phyloP scores from a whole-genome alignment of 2,329 filamentous ascomycete species.

The Alternaria triticimaculans region DNA sequence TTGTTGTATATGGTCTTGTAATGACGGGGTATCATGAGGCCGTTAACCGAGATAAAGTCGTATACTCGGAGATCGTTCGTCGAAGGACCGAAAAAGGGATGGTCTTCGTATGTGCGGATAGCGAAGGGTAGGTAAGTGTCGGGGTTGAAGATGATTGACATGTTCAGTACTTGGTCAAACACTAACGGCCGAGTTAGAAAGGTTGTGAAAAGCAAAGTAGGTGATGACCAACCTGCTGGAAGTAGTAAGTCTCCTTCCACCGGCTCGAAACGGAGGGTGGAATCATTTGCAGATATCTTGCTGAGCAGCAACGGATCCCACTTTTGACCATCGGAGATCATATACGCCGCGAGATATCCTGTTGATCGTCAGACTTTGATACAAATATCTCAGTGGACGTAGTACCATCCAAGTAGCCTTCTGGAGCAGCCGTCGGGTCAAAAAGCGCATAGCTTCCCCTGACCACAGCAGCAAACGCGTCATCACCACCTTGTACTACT shows the following conservation, averaged over 20 bases:
- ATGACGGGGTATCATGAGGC: neutral
- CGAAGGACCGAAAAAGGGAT: neutral
- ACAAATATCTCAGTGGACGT: neutral
- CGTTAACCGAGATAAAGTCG: neutral
- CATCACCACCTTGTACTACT: neutral
- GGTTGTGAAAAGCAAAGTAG: neutral
- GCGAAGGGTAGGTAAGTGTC: slow-evolving; percentile 1
- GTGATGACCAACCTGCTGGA: neutral
- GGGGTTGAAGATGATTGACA: slow-evolving; percentile 1
- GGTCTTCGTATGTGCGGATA: slow-evolving; percentile 2
- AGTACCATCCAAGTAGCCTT: neutral
- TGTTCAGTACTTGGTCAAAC: neutral
- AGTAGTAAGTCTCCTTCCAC: neutral
- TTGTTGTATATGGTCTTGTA: neutral
- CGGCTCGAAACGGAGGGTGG: neutral
- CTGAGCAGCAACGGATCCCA: neutral
- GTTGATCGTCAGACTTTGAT: neutral
- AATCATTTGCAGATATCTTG: neutral
- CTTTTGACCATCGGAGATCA: neutral
- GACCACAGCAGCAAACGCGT: neutral
- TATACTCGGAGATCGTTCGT: slow-evolving; percentile 1
- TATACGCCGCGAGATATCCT: neutral
- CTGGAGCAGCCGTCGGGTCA: neutral
- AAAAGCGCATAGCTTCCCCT: neutral
- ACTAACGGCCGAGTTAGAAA: neutral